These are phyloP conservation scores for Podila verticillata DNA, from an alignment of 192 early-diverging fungal species.

Conservation along the genomic window DNA sequence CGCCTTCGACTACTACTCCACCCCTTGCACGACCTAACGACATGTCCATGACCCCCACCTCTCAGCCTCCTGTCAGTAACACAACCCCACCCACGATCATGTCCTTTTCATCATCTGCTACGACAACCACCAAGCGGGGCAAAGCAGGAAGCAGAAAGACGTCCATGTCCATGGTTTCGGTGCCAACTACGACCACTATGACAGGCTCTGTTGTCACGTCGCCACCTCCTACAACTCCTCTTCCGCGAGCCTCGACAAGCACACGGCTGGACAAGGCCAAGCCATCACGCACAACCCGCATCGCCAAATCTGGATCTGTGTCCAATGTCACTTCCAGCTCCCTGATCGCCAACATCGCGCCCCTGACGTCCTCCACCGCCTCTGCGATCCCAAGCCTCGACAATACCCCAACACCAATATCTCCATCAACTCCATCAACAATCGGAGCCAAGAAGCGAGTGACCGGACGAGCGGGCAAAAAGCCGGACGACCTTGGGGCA, in stretches of 20 bases:
- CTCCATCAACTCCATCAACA: neutral
- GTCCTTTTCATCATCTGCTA: neutral
- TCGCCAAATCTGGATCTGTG: too few species aligned
- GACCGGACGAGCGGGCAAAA: neutral
- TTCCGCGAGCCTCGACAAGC: too few species aligned
- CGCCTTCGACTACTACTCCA: too few species aligned
- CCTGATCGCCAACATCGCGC: too few species aligned
- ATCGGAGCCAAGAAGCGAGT: neutral
- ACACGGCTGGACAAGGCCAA: too few species aligned
- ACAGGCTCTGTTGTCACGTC: conserved; percentile 2
- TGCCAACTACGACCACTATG: conserved; percentile 1
- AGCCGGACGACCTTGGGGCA: neutral
- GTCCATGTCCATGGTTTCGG: neutral
- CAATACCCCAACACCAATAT: too few species aligned
- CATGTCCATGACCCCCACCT: too few species aligned
- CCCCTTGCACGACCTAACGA: too few species aligned
- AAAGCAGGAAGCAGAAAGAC: conserved; percentile 3
- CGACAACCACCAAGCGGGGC: neutral
- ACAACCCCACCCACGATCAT: neutral
- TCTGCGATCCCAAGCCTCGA: too few species aligned
- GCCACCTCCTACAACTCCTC: too few species aligned
- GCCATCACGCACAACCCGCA: too few species aligned
- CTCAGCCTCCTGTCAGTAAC: neutral
- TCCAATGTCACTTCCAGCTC: too few species aligned
- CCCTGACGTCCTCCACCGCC: neutral